phyloP scores from a whole-genome alignment of 495 filamentous ascomycete genomes.

The Penicillium verhagenii region DNA sequence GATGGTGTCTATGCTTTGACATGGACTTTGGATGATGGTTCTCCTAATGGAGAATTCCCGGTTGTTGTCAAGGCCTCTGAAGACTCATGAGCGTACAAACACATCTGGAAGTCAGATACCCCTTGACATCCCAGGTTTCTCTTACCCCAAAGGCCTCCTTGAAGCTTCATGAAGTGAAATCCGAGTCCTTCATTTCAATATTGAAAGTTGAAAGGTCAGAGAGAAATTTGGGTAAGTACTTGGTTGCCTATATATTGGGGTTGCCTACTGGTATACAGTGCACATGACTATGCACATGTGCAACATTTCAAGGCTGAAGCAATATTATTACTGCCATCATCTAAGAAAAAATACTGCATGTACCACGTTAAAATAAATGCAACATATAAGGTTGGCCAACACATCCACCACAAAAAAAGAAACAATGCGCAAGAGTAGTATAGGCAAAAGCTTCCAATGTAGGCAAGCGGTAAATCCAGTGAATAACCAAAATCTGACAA shows the following conservation, averaged over 20 bases:
- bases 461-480: slow-evolving; percentile 40
- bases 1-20: slow-evolving; percentile 11
- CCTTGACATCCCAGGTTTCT: too few species aligned
- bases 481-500: slow-evolving; percentile 4
- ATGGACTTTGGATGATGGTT: slow-evolving; percentile 10
- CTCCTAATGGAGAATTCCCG: slow-evolving; percentile 13
- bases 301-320: not conserved
- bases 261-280: too few species aligned
- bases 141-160: too few species aligned
- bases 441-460: slow-evolving; percentile 7
- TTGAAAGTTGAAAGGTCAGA: too few species aligned
- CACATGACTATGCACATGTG: too few species aligned
- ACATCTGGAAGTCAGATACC: too few species aligned
- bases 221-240: too few species aligned
- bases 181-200: too few species aligned
- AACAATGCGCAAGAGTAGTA: not conserved
- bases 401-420: slow-evolving; percentile 1
- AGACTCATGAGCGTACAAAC: not conserved
- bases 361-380: not conserved
- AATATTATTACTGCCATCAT: not conserved
- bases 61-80: slow-evolving; percentile 20
- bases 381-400: too few species aligned
- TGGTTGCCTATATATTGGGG: not conserved
- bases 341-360: not conserved
- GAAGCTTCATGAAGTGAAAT: too few species aligned